phyloP scores from a whole-genome alignment of 371 early-diverging fungal genomes.

The Circinella minor region DNA sequence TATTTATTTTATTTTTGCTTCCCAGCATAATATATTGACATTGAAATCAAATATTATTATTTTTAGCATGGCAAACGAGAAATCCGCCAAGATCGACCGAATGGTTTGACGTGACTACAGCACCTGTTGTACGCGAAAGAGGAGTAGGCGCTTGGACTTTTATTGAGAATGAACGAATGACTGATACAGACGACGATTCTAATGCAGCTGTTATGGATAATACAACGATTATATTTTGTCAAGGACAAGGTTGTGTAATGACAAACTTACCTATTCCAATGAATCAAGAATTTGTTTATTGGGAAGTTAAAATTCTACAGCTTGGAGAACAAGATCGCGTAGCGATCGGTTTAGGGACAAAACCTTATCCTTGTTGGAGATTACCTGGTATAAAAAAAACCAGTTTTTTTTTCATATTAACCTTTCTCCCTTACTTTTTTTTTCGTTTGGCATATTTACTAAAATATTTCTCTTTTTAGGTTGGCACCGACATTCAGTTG shows the following conservation, averaged over 20 bases:
- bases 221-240: constrained; percentile 69
- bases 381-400: constrained; percentile 52
- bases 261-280: constrained; percentile 78
- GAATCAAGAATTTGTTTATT: constrained; percentile 68
- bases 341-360: constrained; percentile 68
- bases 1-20: too few species aligned
- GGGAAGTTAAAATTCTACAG: constrained; percentile 72
- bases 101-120: constrained; percentile 32
- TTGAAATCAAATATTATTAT: too few species aligned
- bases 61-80: constrained; percentile 41
- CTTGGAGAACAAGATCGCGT: constrained; percentile 40
- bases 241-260: constrained; percentile 73
- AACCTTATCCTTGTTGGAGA: constrained; percentile 65
- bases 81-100: constrained; percentile 34
- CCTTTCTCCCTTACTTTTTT: too few species aligned
- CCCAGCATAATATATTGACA: too few species aligned
- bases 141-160: constrained; percentile 48
- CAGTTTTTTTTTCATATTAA: too few species aligned
- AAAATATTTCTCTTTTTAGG: constrained; percentile 17
- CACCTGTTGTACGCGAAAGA: constrained; percentile 31
- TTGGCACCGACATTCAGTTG: constrained; percentile 69
- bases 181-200: constrained; percentile 44
- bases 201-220: constrained; percentile 72
- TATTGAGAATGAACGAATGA: constrained; percentile 30
- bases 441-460: too few species aligned